A percentile compares a stretch with the other conserved stretches of the same genome.
phyloP scores from a whole-genome alignment of 2,329 filamentous ascomycete species.

The Helicocarpus griseus region DNA sequence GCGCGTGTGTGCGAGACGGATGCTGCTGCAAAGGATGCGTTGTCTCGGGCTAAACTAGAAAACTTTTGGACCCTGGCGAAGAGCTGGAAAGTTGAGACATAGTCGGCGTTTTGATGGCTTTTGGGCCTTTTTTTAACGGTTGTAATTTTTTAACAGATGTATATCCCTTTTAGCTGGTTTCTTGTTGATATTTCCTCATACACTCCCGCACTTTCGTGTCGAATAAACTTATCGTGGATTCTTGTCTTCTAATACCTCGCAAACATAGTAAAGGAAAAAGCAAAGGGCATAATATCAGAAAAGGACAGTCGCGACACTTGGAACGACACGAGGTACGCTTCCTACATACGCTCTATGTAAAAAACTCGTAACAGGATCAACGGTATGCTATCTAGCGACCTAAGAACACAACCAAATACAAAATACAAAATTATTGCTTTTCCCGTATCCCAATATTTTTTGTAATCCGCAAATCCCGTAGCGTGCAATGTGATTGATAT shows the following conservation, averaged over 20 bases:
- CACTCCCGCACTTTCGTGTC: neutral
- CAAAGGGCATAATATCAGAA: too few species aligned
- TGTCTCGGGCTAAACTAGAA: conserved; percentile 79
- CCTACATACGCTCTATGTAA: too few species aligned
- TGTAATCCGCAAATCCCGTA: too few species aligned
- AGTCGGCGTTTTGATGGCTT: neutral
- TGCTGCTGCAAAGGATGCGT: conserved; percentile 69
- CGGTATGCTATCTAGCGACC: too few species aligned
- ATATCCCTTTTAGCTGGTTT: neutral
- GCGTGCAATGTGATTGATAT: too few species aligned
- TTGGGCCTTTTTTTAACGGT: neutral
- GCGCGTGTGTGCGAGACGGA: conserved; percentile 85
- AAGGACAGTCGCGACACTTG: neutral
- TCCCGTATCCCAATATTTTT: too few species aligned
- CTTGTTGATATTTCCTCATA: neutral
- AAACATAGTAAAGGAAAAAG: too few species aligned
- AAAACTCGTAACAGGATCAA: too few species aligned
- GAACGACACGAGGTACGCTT: too few species aligned
- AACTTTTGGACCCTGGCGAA: conserved; percentile 91
- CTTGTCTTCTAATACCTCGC: too few species aligned
- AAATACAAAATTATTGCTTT: too few species aligned
- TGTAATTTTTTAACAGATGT: neutral
- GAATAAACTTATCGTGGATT: neutral
- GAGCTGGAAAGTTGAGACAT: conserved; percentile 36
- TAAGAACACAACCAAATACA: too few species aligned